Conservation (phyloP, 164 flowering plant genomes). For the Buxus sempervirens region DNA sequence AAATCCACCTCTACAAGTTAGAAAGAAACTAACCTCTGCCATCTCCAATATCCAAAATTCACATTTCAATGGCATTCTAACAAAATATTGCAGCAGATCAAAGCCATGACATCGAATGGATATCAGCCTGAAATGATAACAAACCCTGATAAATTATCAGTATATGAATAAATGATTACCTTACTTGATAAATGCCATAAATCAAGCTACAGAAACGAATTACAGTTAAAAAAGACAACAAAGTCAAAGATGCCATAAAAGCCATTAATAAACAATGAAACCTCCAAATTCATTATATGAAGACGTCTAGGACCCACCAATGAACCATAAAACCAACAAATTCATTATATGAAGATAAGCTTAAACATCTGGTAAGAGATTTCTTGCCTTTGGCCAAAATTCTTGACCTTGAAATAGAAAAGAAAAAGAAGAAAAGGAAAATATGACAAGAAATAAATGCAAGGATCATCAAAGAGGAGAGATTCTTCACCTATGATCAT, state of each 20-base stretch:
- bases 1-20: neutral
- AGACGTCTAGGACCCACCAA: neutral
- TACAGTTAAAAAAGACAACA: neutral
- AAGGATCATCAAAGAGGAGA: too few species aligned
- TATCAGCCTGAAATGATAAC: neutral
- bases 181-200: neutral
- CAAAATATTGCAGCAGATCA: too few species aligned
- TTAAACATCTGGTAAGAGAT: neutral
- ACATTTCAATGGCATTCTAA: neutral
- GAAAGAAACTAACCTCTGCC: conserved; percentile 4
- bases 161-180: neutral
- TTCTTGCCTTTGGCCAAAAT: neutral
- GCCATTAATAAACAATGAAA: neutral
- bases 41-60: neutral
- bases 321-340: neutral
- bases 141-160: neutral
- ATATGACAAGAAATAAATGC: too few species aligned
- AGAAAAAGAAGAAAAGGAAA: too few species aligned
- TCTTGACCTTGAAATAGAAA: neutral
- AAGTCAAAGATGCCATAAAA: neutral
- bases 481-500: too few species aligned
- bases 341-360: neutral
- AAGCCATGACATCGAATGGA: neutral
- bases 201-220: too few species aligned
- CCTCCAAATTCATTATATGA: neutral